phyloP scores from a whole-genome alignment of 768 basidiomycete species.

The Macrolepiota dolichaula region DNA sequence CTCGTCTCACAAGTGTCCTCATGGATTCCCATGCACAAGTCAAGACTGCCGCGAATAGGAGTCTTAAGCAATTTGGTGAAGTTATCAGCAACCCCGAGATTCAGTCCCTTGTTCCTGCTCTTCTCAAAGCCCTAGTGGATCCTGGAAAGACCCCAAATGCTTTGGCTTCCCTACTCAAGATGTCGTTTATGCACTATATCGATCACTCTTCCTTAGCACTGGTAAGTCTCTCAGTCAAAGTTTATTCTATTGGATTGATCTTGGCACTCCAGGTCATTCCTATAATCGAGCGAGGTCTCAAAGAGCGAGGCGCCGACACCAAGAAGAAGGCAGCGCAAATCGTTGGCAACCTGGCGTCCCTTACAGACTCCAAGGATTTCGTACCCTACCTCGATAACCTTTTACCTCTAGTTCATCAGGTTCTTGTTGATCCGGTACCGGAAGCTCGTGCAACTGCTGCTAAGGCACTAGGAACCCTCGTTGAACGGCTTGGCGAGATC shows the following conservation, averaged over 20 bases:
- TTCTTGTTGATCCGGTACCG: slow-evolving; percentile 95
- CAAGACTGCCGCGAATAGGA: slow-evolving; percentile 86
- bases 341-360: slow-evolving; percentile 92
- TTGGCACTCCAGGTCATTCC: slow-evolving; percentile 69
- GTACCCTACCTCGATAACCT: slow-evolving; percentile 90
- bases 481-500: slow-evolving; percentile 90
- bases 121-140: slow-evolving; percentile 94
- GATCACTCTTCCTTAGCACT: slow-evolving; percentile 95
- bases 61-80: slow-evolving; percentile 96
- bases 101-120: slow-evolving; percentile 80
- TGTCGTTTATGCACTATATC: slow-evolving; percentile 97
- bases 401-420: slow-evolving; percentile 86
- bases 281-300: slow-evolving; percentile 89
- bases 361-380: slow-evolving; percentile 89
- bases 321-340: slow-evolving; percentile 97
- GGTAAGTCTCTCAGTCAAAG: slow-evolving; percentile 37
- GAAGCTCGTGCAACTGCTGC: slow-evolving; percentile 97
- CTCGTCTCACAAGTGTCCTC: slow-evolving; percentile 88
- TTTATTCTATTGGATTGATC: neutral
- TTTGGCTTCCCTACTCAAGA: slow-evolving; percentile 82
- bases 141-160: slow-evolving; percentile 88
- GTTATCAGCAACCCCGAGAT: slow-evolving; percentile 98
- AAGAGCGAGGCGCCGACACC: slow-evolving; percentile 88
- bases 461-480: slow-evolving; percentile 93
- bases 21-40: slow-evolving; percentile 99